Base-by-base conservation (phyloP, 139 green algal species). In the Chlorella sorokiniana region DNA sequence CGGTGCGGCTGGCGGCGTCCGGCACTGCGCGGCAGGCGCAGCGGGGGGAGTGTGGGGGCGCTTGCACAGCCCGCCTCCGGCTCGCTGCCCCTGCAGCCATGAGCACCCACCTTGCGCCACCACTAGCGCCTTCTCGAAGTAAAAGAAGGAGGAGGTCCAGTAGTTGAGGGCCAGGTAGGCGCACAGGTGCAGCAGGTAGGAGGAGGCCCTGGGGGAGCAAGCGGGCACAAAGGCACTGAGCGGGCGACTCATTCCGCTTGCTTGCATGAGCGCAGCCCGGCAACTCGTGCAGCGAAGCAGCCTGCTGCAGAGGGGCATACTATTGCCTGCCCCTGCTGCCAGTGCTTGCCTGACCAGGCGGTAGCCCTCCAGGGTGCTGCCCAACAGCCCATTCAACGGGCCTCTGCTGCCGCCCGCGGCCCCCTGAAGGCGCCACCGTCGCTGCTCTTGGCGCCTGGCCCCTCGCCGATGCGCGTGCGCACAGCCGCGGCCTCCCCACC, bases 121-220 rank as follows among this genome's bases (percentile, higher is more conserved):
- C n/a, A 93, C 81, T 33, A 94, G 59, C 1, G 86, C 84, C 51
- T 92, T 89, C 85, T 94, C 85, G 79, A 96, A 96, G 83, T 95
- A 96, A 65, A 96, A 92, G 35, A 94, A 84, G 37, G 84, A 91
- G 38, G 84, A 89, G 29, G 87, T 74, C 10, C 88, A 35, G 45
- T 86, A 88, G 74, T 87, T 85, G 22, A 94, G 65, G 27, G 93
- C 51, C 35, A 96, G 87, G 89, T 94, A 93, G n/a, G 63, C 75
- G 79, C 92, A 95, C 62, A 95, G 35, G 45, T 90, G 73, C 48
- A 64, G 84, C 35, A 96, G 85, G 85, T 95, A 96, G 31, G 38
- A n/a, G 31, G 87, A 93, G 27, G 62, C 65, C 4, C 71, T 84
- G 69, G 40, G 52, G 48, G 62, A 76, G 31, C 27, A 31, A 29